These are phyloP conservation scores for Microbotryomycetes sp. DNA, from an alignment of 1,284 basidiomycete genomes.

Conservation along the genomic window DNA sequence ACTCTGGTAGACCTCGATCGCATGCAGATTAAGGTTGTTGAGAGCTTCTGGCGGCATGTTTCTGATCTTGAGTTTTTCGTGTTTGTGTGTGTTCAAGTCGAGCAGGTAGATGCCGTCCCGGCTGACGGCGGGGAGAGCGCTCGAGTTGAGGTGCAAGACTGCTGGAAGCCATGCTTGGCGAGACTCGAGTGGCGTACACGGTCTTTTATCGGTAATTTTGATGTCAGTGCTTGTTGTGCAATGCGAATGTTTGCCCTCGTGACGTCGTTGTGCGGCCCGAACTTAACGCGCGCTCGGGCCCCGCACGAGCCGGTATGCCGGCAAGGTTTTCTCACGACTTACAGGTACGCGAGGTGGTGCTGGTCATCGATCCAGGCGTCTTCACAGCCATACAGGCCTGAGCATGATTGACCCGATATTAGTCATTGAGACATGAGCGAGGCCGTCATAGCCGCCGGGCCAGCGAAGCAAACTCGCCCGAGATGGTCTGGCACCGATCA, in stretches of 20 bases:
- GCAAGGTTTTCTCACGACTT: background rate
- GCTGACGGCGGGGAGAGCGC: conserved; percentile 31
- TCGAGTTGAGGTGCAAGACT: conserved; percentile 39
- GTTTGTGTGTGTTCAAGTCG: conserved; percentile 37
- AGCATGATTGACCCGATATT: background rate
- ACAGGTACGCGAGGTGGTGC: conserved; percentile 14
- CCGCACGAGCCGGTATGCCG: no score
- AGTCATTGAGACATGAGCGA: no score
- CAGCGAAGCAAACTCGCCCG: conserved; percentile 7
- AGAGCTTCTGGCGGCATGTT: conserved; percentile 5
- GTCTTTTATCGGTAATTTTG: background rate
- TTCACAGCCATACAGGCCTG: conserved; percentile 2
- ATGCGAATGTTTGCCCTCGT: no score
- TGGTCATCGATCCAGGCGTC: conserved; percentile 22
- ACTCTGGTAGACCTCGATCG: conserved; percentile 62
- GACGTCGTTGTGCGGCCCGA: no score
- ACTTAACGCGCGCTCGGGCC: no score
- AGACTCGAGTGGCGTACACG: conserved; percentile 54
- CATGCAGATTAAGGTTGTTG: conserved; percentile 52
- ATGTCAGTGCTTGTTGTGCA: no score
- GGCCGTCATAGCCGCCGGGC: no score
- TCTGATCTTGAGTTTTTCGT: conserved; percentile 1
- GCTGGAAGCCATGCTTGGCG: conserved; percentile 55
- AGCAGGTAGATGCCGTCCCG: conserved; percentile 59
- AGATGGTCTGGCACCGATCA: conserved; percentile 7